Evolutionary conservation across 139 green algal genomes (phyloP).

Genomic region (Bryopsis sp.): DNA sequence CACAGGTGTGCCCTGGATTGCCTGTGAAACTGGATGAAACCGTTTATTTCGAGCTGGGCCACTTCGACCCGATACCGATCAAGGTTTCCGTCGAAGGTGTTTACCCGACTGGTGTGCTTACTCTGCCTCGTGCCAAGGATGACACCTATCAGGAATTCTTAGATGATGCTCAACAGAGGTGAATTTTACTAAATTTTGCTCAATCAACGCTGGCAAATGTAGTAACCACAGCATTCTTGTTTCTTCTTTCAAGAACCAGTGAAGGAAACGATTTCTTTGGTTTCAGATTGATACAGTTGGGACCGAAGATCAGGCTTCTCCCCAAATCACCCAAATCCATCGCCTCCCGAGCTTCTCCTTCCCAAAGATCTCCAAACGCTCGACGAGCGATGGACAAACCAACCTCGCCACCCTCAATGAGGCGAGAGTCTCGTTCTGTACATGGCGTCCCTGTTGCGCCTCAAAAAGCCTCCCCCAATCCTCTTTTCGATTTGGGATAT

Average conservation of each 20-base stretch:
- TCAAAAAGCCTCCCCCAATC: too few relatives aligned
- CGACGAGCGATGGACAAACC: neutral
- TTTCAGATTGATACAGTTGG: neutral
- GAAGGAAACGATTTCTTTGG: too few relatives aligned
- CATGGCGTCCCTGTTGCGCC: too few relatives aligned
- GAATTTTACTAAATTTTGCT: too few relatives aligned
- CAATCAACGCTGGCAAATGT: too few relatives aligned
- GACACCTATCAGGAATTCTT: constrained; percentile 28
- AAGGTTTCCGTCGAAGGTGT: constrained; percentile 52
- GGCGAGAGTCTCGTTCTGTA: neutral
- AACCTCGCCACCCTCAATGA: neutral
- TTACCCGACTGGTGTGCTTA: constrained; percentile 44
- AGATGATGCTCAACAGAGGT: constrained; percentile 22
- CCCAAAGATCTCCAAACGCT: neutral
- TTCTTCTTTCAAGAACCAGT: too few relatives aligned
- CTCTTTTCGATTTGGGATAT: neutral
- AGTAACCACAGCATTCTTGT: too few relatives aligned
- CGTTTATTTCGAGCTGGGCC: constrained; percentile 56
- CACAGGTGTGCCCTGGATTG: constrained; percentile 43
- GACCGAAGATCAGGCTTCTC: neutral
- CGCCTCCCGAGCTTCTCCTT: neutral
- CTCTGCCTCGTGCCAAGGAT: constrained; percentile 43
- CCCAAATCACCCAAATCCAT: neutral
- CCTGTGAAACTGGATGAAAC: constrained; percentile 57
- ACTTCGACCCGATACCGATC: constrained; percentile 64